Conservation (phyloP, 176 grass and related monocot genomes). For the Themeda triandra region DNA sequence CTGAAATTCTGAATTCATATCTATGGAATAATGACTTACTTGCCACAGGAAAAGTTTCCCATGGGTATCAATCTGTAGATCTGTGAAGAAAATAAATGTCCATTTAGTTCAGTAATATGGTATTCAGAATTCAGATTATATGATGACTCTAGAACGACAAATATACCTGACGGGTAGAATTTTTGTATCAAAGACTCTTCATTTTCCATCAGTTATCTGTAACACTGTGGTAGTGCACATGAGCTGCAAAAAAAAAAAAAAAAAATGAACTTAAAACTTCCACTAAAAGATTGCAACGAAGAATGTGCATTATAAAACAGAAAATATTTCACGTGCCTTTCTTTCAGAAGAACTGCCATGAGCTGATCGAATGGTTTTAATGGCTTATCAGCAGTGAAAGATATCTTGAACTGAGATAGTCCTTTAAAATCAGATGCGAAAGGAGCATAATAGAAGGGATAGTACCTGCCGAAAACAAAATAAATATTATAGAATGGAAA, state of each 20-base stretch:
- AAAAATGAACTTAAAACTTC: background rate
- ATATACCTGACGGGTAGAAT: constrained; percentile 52
- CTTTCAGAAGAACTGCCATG: constrained; percentile 50
- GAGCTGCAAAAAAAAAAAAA: constrained; percentile 28
- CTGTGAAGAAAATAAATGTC: constrained; percentile 11
- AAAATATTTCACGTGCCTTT: constrained; percentile 18
- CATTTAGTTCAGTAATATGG: background rate
- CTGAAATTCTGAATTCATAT: background rate
- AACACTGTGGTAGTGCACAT: constrained; percentile 36
- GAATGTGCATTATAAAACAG: background rate
- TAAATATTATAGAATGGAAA: background rate
- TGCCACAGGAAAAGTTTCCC: constrained; percentile 55
- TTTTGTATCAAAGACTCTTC: constrained; percentile 37
- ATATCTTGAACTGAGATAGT: constrained; percentile 41
- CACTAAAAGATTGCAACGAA: background rate
- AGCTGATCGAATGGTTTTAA: constrained; percentile 63
- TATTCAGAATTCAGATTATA: background rate
- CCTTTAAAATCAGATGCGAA: constrained; percentile 57
- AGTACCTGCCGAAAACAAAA: constrained; percentile 41
- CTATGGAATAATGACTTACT: constrained; percentile 19
- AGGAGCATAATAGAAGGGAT: constrained; percentile 55
- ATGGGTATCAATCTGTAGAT: constrained; percentile 51
- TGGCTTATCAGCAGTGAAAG: constrained; percentile 36
- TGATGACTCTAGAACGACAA: background rate
- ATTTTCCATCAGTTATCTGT: constrained; percentile 38